Evolutionary conservation across 129 eudicot species (phyloP), one percentile per base, ranked within the genome.

Genomic region (Apium graveolens): DNA sequence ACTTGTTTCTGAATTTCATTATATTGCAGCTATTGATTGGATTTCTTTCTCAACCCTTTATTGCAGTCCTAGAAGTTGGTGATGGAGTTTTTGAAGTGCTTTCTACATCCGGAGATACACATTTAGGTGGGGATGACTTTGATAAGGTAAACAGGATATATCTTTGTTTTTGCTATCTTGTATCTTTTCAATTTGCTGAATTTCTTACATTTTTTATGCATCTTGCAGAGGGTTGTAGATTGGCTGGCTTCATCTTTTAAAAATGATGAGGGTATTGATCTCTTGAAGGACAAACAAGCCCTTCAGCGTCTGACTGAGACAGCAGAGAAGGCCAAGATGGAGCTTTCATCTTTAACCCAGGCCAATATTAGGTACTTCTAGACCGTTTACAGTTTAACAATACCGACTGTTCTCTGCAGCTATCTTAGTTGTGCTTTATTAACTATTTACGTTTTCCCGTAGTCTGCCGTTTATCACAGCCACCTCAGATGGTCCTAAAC

Each of bases 51-150:
- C 80, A 31, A 78, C 68, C 68, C 81, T 41, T 17, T 35, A 53
- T 32, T 95, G 82, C 78, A 96, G 99, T 96, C 77, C 97, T 96
- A 79, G 99, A 96, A 88, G 99, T 96, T 84, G 99, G 99, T 82
- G 99, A 96, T 90, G 99, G 99, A 82, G 99, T 96, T 41, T 96
- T 96, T 87, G 99, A 96, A 86, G 99, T 96, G 78, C 96, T 96
- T 74, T 96, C 99, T 65, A 96, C 99, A 11, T 96, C 99, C 34
- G 99, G 99, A 82, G 99, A 96, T 78, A 96, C 99, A 20, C 99
- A 96, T 84, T 80, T 96, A 72, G 99, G 99, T 82, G 99, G 99
- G 80, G 99, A 96, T 83, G 99, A 96, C 86, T 96, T 96, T 73
- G 99, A 96, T 70, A 96, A 96, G 91, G 99, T 93, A 73, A 27